phyloP scores from a whole-genome alignment of 805 yeast genomes.

The Millerozyma acaciae region DNA sequence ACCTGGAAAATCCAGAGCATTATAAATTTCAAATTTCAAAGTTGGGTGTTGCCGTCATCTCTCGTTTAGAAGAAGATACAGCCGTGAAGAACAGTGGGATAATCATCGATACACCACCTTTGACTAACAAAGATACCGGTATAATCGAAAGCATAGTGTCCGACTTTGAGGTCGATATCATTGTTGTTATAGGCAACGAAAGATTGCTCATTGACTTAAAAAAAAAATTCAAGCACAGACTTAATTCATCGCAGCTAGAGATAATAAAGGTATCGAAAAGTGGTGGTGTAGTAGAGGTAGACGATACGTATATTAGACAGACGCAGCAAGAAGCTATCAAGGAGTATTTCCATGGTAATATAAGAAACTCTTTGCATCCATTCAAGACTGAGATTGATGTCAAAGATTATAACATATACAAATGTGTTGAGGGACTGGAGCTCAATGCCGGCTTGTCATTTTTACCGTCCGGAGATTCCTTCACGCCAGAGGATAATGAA shows the following conservation, averaged over 20 bases:
- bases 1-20: conserved; percentile 52
- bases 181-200: conserved; percentile 77
- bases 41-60: conserved; percentile 46
- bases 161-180: conserved; percentile 54
- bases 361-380: conserved; percentile 69
- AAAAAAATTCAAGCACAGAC: conserved; percentile 42
- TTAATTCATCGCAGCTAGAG: conserved; percentile 26
- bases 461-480: conserved; percentile 42
- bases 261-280: conserved; percentile 64
- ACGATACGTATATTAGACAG: conserved; percentile 64
- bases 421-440: conserved; percentile 48
- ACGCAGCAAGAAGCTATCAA: conserved; percentile 72
- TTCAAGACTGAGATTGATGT: conserved; percentile 74
- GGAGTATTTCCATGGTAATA: conserved; percentile 86
- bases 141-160: conserved; percentile 55
- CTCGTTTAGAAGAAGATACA: conserved; percentile 50
- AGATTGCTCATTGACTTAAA: conserved; percentile 60
- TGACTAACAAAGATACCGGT: conserved; percentile 46
- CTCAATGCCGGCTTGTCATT: conserved; percentile 33
- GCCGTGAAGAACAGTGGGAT: conserved; percentile 48
- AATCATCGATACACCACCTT: conserved; percentile 72
- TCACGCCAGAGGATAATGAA: conserved; percentile 29
- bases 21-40: conserved; percentile 49
- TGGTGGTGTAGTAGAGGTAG: conserved; percentile 74
- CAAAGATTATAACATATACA: conserved; percentile 56